Evolutionary conservation across 768 basidiomycete genomes (phyloP), one percentile per base, ranked within the genome.

Genomic region (Lactarius indigo): DNA sequence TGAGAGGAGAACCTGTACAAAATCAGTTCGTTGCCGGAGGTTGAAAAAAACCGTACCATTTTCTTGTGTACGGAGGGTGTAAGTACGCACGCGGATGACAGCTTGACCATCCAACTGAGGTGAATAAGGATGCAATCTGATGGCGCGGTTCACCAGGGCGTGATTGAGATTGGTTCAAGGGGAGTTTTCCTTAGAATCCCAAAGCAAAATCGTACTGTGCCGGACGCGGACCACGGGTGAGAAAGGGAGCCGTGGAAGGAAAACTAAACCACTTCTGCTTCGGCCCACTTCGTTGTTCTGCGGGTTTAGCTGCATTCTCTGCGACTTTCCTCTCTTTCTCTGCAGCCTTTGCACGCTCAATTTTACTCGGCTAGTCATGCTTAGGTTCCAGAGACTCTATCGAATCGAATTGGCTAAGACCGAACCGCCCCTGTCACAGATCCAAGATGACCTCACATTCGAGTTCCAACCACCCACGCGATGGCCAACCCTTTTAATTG

Each of bases 1-100:
- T 57, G 81, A 77, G 66, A 96, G 80, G 47, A 98, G 79, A 39
- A 90, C 95, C 75, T 98, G 96, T 10, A 99, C 87, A 63, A 95
- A 83, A 74, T 90, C 83, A 15, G 84, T 88, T 71, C 91, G 85
- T 76, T 99, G 96, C 66, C 96, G 91, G 63, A 99, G 83, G 74
- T 89, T 88, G 61, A 98, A 79, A 79, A 99, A 99, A 60, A 92
- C 91, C 87, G 97, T 94, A 80, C 94, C 98, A 79, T 86, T 92
- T 71, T 92, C 94, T 76, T 97, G 93, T 0, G 92, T 90, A 63
- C 97, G 89, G 31, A 91, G 89, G 17, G 91, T 95, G 76, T 96
- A 93, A 52, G 98, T 83, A 64, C 97, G 87, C 18, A 94, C 95
- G 70, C 96, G 91, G 68, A 98, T 80, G 59, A 98, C 90, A 7